These are phyloP conservation scores for Andrographis paniculata DNA, from an alignment of 305 asterid genomes.

Conservation along the genomic window DNA sequence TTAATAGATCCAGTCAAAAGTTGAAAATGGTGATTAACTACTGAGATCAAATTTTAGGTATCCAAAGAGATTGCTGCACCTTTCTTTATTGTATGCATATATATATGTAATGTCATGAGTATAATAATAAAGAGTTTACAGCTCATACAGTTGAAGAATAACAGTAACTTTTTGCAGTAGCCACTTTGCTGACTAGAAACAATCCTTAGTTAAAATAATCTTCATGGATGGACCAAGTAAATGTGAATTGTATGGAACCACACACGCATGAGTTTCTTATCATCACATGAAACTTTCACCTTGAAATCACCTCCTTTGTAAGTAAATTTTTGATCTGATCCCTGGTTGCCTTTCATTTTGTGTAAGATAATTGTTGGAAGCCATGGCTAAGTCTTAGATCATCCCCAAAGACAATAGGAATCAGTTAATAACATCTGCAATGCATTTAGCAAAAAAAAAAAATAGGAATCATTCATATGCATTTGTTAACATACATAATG, in stretches of 20 bases:
- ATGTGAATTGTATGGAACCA: background rate
- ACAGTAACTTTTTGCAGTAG: background rate
- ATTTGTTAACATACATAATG: constrained; percentile 15
- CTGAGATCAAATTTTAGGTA: constrained; percentile 14
- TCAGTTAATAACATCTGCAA: constrained; percentile 14
- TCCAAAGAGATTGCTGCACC: constrained; percentile 14
- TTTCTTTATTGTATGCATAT: background rate
- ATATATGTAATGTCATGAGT: too few relatives aligned
- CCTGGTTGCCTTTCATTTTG: background rate
- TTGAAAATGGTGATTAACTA: constrained; percentile 6
- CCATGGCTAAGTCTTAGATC: constrained; percentile 8
- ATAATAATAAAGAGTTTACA: too few relatives aligned
- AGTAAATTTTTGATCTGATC: background rate
- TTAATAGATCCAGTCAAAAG: constrained; percentile 16
- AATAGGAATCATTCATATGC: constrained; percentile 10
- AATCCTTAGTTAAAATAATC: background rate
- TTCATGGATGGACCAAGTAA: background rate
- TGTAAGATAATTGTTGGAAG: background rate
- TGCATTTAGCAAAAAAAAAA: constrained; percentile 12
- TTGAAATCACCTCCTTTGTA: background rate
- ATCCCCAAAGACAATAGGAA: constrained; percentile 15
- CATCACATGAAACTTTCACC: background rate
- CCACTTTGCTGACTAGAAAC: background rate
- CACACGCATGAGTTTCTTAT: too few relatives aligned
- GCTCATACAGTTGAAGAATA: background rate